Evolutionary conservation across 805 yeast species (phyloP), one percentile per base, ranked within the genome.

Genomic region (Tetrapisispora phaffii): DNA sequence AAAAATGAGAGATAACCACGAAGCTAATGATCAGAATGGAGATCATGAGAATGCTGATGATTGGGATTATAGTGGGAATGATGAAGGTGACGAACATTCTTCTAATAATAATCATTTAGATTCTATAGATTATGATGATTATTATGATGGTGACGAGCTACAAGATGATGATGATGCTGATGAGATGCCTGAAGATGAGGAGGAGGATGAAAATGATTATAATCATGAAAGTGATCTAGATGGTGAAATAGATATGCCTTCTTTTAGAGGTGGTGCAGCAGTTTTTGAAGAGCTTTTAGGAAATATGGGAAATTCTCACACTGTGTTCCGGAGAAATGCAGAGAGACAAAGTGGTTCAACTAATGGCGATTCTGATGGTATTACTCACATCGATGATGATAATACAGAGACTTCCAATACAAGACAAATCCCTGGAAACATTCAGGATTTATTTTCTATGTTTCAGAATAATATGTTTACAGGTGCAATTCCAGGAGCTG

Each of bases 231-330:
- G 33, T 39, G 40, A 50, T 41, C 45, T 49, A 19, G 41, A 42
- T 39, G 48, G 46, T 34, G 35, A 44, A 32, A 35, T 33, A 9
- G 34, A 21, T 13, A 12, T 6, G 4, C 44, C 15, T 34, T 39
- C 33, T 34, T 29, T 34, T 35, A 35, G 45, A 31, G 35, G 46
- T n/a, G 42, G 49, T 29, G 48, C 48, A 44, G 53, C 59, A 31
- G 50, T 53, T 44, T 41, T 66, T 46, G 50, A 52, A 44, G 57
- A 51, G 41, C 51, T 62, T 47, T 44, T 67, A 49, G 50, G 56
- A 48, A 48, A 53, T 50, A 39, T 50, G 47, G 52, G 58, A 12
- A n/a, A 15, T 19, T 6, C 19, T 4, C 17, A 16, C 50, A 39
- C 51, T 47, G 34, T 22, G 16, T n/a, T 48, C 15, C 41, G 49